Conservation (phyloP, 305 asterid genomes). For the Fraxinus ornus region DNA sequence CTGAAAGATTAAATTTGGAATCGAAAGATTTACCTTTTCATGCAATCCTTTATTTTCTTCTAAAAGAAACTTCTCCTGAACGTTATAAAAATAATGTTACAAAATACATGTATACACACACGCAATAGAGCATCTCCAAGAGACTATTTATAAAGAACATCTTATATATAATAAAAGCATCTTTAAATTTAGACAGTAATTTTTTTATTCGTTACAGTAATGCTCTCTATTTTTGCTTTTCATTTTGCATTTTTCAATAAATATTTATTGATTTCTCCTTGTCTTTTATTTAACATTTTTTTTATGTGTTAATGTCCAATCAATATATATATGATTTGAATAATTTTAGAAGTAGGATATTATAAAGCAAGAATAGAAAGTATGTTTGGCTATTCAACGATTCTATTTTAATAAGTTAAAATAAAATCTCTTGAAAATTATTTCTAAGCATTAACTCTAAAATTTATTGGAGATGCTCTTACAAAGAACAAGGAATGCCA, state of each 20-base stretch:
- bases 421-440: neutral
- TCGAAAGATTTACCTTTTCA: conserved; percentile 38
- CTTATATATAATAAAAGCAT: neutral
- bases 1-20: neutral
- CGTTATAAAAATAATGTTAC: neutral
- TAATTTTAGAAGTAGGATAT: neutral
- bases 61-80: conserved; percentile 45
- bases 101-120: neutral
- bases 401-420: neutral
- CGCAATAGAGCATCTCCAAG: neutral
- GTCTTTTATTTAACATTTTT: neutral
- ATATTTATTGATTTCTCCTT: neutral
- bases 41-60: conserved; percentile 50
- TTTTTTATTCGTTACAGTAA: neutral
- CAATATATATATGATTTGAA: neutral
- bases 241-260: neutral
- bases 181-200: no score
- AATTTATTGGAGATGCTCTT: neutral
- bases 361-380: neutral
- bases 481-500: neutral
- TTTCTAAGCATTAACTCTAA: neutral
- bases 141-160: neutral
- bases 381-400: neutral
- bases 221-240: neutral
- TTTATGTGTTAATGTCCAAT: neutral